Conservation (phyloP, 164 flowering plant species). For the Akebia trifoliata region DNA sequence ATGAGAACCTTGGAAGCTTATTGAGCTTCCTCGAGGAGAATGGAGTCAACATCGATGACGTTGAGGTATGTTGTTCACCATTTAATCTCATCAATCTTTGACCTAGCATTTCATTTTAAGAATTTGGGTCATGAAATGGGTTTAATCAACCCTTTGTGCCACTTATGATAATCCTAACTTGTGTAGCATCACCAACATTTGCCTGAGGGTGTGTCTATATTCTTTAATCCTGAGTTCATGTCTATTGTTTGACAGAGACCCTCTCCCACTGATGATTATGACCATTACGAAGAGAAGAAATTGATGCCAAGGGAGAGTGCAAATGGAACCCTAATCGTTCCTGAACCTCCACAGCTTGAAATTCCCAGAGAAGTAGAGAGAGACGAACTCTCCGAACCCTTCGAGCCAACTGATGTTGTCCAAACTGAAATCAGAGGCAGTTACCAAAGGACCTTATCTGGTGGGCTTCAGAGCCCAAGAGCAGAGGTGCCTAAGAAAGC, state of each 20-base stretch:
- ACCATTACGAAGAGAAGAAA: conserved; percentile 36
- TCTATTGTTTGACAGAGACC: conserved; percentile 32
- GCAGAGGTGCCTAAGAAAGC: conserved; percentile 59
- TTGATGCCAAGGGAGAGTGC: neutral
- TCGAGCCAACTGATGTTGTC: conserved; percentile 13
- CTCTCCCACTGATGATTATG: conserved; percentile 54
- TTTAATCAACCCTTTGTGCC: no score
- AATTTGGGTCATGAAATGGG: neutral
- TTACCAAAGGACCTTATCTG: conserved; percentile 71
- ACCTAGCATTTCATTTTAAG: neutral
- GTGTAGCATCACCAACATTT: no score
- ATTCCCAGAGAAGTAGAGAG: conserved; percentile 17
- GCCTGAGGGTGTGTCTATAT: no score
- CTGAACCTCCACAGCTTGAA: conserved; percentile 20
- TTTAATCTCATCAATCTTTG: neutral
- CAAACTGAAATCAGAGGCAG: conserved; percentile 5
- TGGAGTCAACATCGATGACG: conserved; percentile 59
- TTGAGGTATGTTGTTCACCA: conserved; percentile 44
- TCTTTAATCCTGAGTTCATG: neutral
- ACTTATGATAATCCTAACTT: no score
- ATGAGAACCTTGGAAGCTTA: conserved; percentile 55
- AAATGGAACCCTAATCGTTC: neutral
- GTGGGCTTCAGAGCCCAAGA: conserved; percentile 75
- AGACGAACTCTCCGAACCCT: conserved; percentile 11
- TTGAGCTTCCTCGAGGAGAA: conserved; percentile 51